Base-by-base conservation (phyloP, 495 filamentous ascomycete genomes). In the Penicillium cataractarum region DNA sequence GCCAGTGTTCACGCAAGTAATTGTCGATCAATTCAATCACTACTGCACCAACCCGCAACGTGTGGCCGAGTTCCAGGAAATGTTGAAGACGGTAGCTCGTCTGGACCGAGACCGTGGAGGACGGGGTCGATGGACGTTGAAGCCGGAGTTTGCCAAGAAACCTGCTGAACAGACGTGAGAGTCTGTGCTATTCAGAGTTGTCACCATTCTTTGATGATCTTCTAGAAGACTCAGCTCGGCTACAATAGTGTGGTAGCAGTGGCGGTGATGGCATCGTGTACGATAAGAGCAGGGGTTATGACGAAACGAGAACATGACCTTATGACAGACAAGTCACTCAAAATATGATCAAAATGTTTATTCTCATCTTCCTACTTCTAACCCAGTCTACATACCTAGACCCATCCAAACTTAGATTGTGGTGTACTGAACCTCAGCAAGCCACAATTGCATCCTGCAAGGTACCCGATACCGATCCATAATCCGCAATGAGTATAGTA, bases 11-110 rank as follows among this genome's bases (percentile, higher is more conserved):
- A 91, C 87, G 19, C 89, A 92, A 76, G 81, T 87, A 74, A 75
- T 97, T 62, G 87, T 96, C 22, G 88, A 94, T 66, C 90, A 96
- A 63, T 96, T 93, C 50, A 85, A 87, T 69, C 80, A 79, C n/a
- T 86, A 78, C 58, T 87, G 85, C 64, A 78, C 75, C 1, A 87
- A 81, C 21, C 69, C 79, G 31, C 76, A 83, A 65, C 77, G 79
- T 48, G 83, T 80, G 27, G 79, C 80, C n/a, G 86, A 89, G 67
- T 90, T 90, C 65, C 84, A 86, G 67, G 83, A 85, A 63, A 83
- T 83, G 75, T 72, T 90, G 61, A 85, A 83, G 69, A 71, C 69
- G 58, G 82, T 90, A 65, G 87, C 87, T 37, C 76, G 56, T 50
- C 65, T 90, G 58, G 80, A 80, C 48, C 83, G 83, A 21, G 76